Conservation (phyloP, 1,284 basidiomycete species). For the Trichosporon sp. region DNA sequence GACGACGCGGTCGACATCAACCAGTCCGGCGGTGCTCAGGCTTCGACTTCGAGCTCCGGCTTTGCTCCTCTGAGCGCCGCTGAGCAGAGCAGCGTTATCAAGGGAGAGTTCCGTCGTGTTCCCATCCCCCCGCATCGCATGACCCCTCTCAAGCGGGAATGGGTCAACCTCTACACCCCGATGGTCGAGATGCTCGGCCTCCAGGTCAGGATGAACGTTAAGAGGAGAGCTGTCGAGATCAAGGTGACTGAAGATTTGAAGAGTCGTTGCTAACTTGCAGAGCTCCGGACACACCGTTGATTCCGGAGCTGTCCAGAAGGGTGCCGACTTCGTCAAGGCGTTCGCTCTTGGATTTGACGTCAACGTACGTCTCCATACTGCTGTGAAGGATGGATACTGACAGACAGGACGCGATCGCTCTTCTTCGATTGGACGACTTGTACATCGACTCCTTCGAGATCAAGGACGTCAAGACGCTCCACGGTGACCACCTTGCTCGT, state of each 20-base stretch:
- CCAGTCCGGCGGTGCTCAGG: conserved; percentile 31
- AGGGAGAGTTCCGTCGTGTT: conserved; percentile 78
- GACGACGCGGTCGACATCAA: conserved; percentile 41
- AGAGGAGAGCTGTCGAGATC: conserved; percentile 84
- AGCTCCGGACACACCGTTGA: conserved; percentile 94
- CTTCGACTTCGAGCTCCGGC: conserved; percentile 43
- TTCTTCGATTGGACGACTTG: conserved; percentile 91
- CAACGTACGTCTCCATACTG: conserved; percentile 64
- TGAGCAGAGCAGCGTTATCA: conserved; percentile 54
- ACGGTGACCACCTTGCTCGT: conserved; percentile 92
- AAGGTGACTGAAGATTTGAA: conserved; percentile 64
- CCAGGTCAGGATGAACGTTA: conserved; percentile 95
- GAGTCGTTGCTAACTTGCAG: conserved; percentile 57
- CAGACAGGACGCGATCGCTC: conserved; percentile 85
- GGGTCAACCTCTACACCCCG: conserved; percentile 95
- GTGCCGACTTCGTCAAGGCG: conserved; percentile 97
- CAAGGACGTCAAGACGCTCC: conserved; percentile 97
- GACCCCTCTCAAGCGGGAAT: conserved; percentile 95
- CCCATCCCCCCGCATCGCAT: conserved; percentile 94
- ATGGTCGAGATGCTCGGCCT: conserved; percentile 91
- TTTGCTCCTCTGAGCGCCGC: conserved; percentile 51
- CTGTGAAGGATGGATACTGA: conserved; percentile 7
- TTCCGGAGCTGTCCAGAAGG: conserved; percentile 88
- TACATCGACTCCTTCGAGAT: conserved; percentile 99
- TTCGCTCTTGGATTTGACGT: conserved; percentile 93